Evolutionary conservation across 2,329 filamentous ascomycete genomes (phyloP), one percentile per base, ranked within the genome.

Genomic region (Akanthomyces uredinophilus): DNA sequence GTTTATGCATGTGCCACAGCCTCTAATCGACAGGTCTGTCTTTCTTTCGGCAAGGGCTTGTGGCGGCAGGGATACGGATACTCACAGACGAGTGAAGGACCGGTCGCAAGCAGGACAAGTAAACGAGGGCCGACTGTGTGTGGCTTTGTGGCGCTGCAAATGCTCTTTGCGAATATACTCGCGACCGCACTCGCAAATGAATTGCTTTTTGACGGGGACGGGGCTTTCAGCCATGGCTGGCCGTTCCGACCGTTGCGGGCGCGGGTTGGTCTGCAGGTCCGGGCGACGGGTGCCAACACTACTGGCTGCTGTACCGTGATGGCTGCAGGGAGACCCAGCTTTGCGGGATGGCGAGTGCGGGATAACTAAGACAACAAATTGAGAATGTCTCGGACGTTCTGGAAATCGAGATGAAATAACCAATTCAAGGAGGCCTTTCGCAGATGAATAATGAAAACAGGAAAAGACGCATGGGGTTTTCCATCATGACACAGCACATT

Each of bases 81-180:
- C 74, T 65, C 49, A 77, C 75, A 74, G 76, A 44, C 75, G 70
- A 16, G 72, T 75, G 58, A 77, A 77, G 7, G 74, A 75, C 4
- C 73, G 69, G 39, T 73, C 70, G 53, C 75, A 77, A n/a, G 74
- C 66, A 14, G 67, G 64, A 57, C 75, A 77, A 4, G 69, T 64
- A 63, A 75, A 75, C 22, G 71, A 69, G 14, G 70, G 70, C 24
- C 71, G 70, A 20, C 69, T 67, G 64, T 78, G 75, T 2, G 73
- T 75, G 5, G 75, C 75, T 65, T 77, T 72, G 64, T 78, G 75
- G 4, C 75, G 69, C 7, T 73, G 66, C 43, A 78, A 66, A 47
- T 78, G 75, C 62, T 78, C 75, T 56, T 77, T 78, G 62, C 75
- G 68, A 47, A 77, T 70, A 61, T 77, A 78, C 22, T 70, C 70